Evolutionary conservation across 1,284 basidiomycete genomes (phyloP), one percentile per base, ranked within the genome.

Genomic region (Cutaneotrichosporon sp.): DNA sequence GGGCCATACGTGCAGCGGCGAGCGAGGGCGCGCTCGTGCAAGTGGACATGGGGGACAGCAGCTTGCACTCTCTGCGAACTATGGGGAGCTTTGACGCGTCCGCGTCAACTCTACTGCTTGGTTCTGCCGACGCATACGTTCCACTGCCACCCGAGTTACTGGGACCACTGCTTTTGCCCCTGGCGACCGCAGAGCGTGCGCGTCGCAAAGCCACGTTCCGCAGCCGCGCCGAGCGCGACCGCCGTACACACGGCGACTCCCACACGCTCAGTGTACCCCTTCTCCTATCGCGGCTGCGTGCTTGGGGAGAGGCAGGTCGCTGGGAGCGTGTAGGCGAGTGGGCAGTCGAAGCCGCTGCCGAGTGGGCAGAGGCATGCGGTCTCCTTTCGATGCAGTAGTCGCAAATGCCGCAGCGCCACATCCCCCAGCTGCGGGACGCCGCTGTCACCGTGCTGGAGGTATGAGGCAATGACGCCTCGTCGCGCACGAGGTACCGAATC

Each of bases 301-400:
- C 35, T 9, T 72, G 68, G 67, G 68, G 69, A 5, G 53, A 59
- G 38, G 67, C 67, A 4, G 66, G 67, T 18, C 55, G 71, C 43
- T 73, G 70, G 69, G 69, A 73, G 55, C 59, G 66, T n/a, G 46
- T 69, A 4, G 58, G 60, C 8, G 61, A 62, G 38, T 67, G 64
- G 64, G 57, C 54, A 2, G 60, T 71, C 10, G 60, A 62, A 41
- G 68, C 65, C 26, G 65, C 63, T 40, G 15, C 69, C 33, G 59
- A 62, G 42, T 68, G 60, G 61, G 69, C 58, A 0, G 56, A 58
- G 30, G 41, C 40, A 17, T 10, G 15, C 8, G 49, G 49, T 4
- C 18, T 49, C 4, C 37, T 49, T 30, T 30, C 26, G 7, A 30
- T 30, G 26, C 26, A 30, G 26, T 30, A 30, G 26, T n/a, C n/a